These are phyloP conservation scores for Naganishia kalamii DNA, from an alignment of 768 basidiomycete genomes.

Conservation along the genomic window DNA sequence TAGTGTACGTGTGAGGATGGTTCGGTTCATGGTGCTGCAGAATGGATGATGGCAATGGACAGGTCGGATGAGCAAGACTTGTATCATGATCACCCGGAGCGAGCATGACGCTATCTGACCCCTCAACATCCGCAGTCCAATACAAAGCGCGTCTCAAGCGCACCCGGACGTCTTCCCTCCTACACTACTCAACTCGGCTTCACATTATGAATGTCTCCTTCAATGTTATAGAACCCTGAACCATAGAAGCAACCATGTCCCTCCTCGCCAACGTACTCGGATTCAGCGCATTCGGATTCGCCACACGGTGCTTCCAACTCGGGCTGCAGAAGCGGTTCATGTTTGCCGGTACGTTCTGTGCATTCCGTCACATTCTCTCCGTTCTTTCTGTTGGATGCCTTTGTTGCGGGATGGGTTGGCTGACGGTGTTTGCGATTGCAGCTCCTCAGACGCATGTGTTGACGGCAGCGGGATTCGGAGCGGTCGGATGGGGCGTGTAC, in stretches of 20 bases:
- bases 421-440: not conserved
- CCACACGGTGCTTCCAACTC: conserved; percentile 75
- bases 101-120: not conserved
- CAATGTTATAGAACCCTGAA: no score
- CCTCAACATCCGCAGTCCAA: no score
- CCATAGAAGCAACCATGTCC: conserved; percentile 51
- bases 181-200: not conserved
- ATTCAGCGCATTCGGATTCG: conserved; percentile 74
- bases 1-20: not conserved
- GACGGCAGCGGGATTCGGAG: conserved; percentile 35
- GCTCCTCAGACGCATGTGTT: conserved; percentile 36
- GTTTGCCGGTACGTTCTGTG: conserved; percentile 62
- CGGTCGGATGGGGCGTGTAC: conserved; percentile 40
- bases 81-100: no score
- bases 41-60: no score
- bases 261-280: conserved; percentile 76
- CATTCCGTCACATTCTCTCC: not conserved
- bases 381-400: not conserved
- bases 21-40: conserved; percentile 7
- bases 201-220: no score
- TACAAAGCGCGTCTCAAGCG: no score
- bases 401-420: no score
- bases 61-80: not conserved
- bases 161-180: no score
- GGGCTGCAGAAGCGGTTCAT: conserved; percentile 75